These are phyloP conservation scores for Penicillium silybi DNA, from an alignment of 495 filamentous ascomycete species.

Conservation along the genomic window DNA sequence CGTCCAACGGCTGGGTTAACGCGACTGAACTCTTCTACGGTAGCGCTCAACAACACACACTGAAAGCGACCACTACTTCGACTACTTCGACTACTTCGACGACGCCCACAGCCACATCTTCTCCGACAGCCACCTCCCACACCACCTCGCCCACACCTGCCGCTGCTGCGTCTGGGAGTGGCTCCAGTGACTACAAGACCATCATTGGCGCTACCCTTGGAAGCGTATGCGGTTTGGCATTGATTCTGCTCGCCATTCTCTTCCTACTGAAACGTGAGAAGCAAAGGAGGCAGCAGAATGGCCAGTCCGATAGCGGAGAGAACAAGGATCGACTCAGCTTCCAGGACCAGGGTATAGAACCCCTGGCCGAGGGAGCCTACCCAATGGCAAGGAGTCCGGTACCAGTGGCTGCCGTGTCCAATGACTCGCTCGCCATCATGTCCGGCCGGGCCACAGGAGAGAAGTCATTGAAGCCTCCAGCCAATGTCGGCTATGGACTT, in stretches of 20 bases:
- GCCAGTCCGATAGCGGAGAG: conserved; percentile 51
- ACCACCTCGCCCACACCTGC: conserved; percentile 31
- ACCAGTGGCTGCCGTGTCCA: conserved; percentile 44
- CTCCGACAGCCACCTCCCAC: conserved; percentile 22
- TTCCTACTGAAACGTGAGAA: conserved; percentile 63
- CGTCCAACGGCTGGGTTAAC: conserved; percentile 77
- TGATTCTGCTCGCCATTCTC: conserved; percentile 65
- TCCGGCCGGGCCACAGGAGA: conserved; percentile 38
- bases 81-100: conserved; percentile 36
- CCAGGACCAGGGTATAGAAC: conserved; percentile 57
- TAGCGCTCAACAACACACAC: conserved; percentile 34
- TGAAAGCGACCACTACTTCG: conserved; percentile 38
- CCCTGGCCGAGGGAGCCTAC: conserved; percentile 41
- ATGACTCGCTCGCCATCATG: conserved; percentile 42
- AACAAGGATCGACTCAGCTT: conserved; percentile 62
- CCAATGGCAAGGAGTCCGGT: conserved; percentile 41
- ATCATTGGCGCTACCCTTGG: conserved; percentile 81
- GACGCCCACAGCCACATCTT: conserved; percentile 19
- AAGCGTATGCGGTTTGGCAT: conserved; percentile 65
- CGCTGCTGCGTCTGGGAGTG: conserved; percentile 25
- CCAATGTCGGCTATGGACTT: conserved; percentile 20
- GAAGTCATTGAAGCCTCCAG: conserved; percentile 29
- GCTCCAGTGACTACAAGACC: conserved; percentile 37
- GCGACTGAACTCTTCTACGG: conserved; percentile 60
- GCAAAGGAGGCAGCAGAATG: conserved; percentile 49